Evolutionary conservation across 164 flowering plant species (phyloP).

Genomic region (Piper betle): DNA sequence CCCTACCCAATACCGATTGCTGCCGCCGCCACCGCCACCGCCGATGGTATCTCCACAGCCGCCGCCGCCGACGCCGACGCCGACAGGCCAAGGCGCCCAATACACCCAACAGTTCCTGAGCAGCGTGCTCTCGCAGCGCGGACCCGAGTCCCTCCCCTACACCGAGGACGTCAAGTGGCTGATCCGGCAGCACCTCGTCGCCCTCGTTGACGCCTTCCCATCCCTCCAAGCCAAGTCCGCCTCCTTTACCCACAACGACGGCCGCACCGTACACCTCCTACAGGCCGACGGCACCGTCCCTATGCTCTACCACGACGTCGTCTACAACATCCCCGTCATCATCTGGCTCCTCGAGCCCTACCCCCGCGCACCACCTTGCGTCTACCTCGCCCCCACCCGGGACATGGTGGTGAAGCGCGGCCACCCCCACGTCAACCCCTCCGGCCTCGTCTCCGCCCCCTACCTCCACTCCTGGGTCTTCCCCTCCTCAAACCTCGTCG

Average conservation of each 20-base stretch:
- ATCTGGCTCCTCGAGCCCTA: conserved; percentile 84
- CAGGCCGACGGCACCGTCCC: conserved; percentile 87
- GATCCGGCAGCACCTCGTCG: conserved; percentile 69
- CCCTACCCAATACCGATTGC: too few species aligned
- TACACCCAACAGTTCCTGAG: conserved; percentile 44
- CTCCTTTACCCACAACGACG: conserved; percentile 80
- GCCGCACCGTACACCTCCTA: conserved; percentile 69
- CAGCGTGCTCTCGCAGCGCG: conserved; percentile 75
- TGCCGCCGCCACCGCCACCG: too few species aligned
- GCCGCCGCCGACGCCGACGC: not conserved
- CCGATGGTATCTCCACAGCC: not conserved
- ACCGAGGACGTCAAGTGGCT: conserved; percentile 71
- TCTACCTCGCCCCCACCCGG: conserved; percentile 72
- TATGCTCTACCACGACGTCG: conserved; percentile 43
- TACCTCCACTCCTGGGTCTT: conserved; percentile 69
- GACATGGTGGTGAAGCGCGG: conserved; percentile 87
- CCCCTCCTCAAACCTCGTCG: conserved; percentile 75
- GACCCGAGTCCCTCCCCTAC: conserved; percentile 74
- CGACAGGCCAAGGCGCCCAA: conserved; percentile 1
- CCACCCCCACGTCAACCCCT: conserved; percentile 61
- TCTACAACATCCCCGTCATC: conserved; percentile 74
- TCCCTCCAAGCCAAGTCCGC: conserved; percentile 67
- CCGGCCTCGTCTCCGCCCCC: conserved; percentile 58
- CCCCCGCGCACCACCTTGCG: conserved; percentile 74
- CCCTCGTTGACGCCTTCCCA: conserved; percentile 40